Base-by-base conservation (phyloP, 108 stramenopile species). In the Thalassiosira profunda region DNA sequence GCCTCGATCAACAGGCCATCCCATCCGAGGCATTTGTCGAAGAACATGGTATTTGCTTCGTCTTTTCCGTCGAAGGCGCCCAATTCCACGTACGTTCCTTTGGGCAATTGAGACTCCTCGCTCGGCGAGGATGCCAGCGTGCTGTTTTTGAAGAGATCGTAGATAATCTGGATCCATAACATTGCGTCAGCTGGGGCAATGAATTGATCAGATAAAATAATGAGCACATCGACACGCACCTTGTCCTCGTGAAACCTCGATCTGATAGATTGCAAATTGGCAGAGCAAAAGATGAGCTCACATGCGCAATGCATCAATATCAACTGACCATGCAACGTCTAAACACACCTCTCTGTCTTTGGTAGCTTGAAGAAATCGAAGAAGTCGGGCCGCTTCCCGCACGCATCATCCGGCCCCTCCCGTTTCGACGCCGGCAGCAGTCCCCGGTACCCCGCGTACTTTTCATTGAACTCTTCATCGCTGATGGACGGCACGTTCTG, bases 51-150 rank as follows among this genome's bases (percentile, higher is more conserved):
- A 72, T 87, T 87, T 31, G 71, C 60, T 58, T 85, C 82, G 6
- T 45, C 48, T 15, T 52, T 63, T 3, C 87, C 87, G 65, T 85
- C 57, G 53, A 71, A 85, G 20, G 84, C 87, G 4, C 87, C 87
- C 25, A 88, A 36, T 52, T 88, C 87, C 3, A 87, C 75, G 46
- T 67, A 82, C 9, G 57, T 82, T 42, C 83, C 83, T 38, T 18
- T 4, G 21, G 52, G 34, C 23, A 53, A 24, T 2, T 28, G 23
- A 5, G 52, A 28, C n/a, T 6, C 0, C 0, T 53, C 52, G 52
- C 10, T 4, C 4, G 52, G 17, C 5, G 52, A 53, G 1, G 52
- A 53, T 29, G 52, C 30, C 21, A 18, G 5, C 3, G 52, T 53
- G 15, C 30, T 53, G 25, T 53, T 29, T 26, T 53, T 53, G 52